A percentile compares a stretch with the other conserved stretches of the same genome.
Conservation (phyloP, 495 filamentous ascomycete species). For the Penicillium longicatenatum region DNA sequence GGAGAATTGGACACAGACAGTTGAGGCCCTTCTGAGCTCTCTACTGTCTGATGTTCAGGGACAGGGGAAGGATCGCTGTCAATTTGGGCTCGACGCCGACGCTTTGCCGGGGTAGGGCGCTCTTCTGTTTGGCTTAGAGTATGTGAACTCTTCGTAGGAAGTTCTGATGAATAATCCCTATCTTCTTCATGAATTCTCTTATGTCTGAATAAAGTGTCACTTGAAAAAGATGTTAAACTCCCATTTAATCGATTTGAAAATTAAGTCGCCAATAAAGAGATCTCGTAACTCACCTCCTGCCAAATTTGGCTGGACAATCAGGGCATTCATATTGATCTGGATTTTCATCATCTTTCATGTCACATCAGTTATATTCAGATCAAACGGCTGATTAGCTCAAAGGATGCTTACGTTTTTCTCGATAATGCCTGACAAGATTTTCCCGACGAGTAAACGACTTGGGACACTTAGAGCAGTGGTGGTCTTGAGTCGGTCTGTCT, state of each 20-base stretch:
- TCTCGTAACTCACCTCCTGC: neutral
- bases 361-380: neutral
- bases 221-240: too few species aligned
- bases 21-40: too few species aligned
- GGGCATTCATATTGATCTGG: conserved; percentile 5
- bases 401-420: conserved; percentile 4
- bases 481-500: neutral
- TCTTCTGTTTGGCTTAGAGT: neutral
- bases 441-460: conserved; percentile 14
- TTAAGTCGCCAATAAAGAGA: too few species aligned
- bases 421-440: conserved; percentile 14
- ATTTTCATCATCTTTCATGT: conserved; percentile 8
- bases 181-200: neutral
- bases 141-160: too few species aligned
- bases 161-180: neutral
- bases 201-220: neutral
- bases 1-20: too few species aligned
- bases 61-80: too few species aligned
- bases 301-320: conserved; percentile 7
- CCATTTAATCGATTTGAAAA: too few species aligned
- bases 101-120: neutral
- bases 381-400: too few species aligned
- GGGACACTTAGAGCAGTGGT: conserved; percentile 5
- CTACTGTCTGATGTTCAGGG: too few species aligned
- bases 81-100: neutral